These are phyloP conservation scores for Dillenia turbinata DNA, from an alignment of 164 flowering plant species.

Conservation along the genomic window DNA sequence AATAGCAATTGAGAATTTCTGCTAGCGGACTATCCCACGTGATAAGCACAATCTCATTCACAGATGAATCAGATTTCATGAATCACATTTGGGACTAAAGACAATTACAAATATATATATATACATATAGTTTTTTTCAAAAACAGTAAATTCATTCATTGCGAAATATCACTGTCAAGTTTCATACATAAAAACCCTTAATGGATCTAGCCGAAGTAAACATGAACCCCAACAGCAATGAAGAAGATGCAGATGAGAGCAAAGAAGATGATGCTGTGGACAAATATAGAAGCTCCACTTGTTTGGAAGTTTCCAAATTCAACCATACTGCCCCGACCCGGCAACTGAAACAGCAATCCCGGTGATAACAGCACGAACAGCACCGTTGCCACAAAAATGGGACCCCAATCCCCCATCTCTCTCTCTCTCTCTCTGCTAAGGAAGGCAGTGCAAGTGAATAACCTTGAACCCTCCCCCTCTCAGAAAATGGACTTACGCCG, in stretches of 20 bases:
- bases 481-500: too few species aligned
- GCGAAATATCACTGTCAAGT: not conserved
- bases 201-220: conserved; percentile 34
- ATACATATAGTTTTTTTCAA: too few species aligned
- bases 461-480: too few species aligned
- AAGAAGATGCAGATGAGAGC: conserved; percentile 18
- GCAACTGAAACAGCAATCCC: conserved; percentile 22
- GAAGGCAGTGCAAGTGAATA: too few species aligned
- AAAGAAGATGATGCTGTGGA: conserved; percentile 24
- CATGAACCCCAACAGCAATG: conserved; percentile 33
- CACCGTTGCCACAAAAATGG: conserved; percentile 30
- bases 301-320: conserved; percentile 31
- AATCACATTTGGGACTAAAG: too few species aligned
- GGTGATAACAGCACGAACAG: conserved; percentile 28
- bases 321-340: conserved; percentile 14
- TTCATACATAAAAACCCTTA: not conserved
- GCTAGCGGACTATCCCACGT: too few species aligned
- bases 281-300: conserved; percentile 24
- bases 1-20: too few species aligned
- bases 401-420: conserved; percentile 38
- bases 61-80: too few species aligned
- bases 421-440: too few species aligned
- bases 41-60: too few species aligned
- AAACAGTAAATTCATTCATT: too few species aligned
- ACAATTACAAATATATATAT: too few species aligned